Percentiles rank a stretch among this genome's conserved stretches.
phyloP scores from a whole-genome alignment of 192 early-diverging fungal genomes.

The Mortierella antarctica region DNA sequence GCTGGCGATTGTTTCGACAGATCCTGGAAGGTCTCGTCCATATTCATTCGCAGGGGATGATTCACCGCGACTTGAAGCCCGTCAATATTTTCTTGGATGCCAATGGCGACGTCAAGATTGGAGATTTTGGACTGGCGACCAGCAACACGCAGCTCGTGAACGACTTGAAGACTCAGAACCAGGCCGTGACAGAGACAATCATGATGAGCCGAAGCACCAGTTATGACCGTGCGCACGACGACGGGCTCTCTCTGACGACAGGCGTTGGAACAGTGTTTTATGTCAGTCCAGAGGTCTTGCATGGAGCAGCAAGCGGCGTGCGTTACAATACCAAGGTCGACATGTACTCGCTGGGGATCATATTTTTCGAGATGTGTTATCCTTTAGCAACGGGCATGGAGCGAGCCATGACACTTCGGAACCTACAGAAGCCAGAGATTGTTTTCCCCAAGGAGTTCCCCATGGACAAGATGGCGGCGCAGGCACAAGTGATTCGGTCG shows the following conservation, averaged over 20 bases:
- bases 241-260: constrained; percentile 75
- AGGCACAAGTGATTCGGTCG: constrained; percentile 75
- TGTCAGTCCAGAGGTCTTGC: constrained; percentile 70
- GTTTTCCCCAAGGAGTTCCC: constrained; percentile 80
- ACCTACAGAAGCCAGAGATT: constrained; percentile 74
- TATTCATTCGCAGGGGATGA: constrained; percentile 89
- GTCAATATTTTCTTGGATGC: constrained; percentile 84
- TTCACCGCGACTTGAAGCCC: constrained; percentile 92
- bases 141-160: constrained; percentile 53
- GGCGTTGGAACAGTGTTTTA: constrained; percentile 95
- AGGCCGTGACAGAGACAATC: constrained; percentile 39
- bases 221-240: constrained; percentile 48
- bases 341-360: constrained; percentile 85
- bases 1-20: constrained; percentile 89
- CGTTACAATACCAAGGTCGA: constrained; percentile 86
- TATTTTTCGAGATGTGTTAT: constrained; percentile 85
- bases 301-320: constrained; percentile 52
- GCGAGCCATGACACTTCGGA: constrained; percentile 73
- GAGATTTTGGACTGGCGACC: constrained; percentile 83
- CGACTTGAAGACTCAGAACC: constrained; percentile 40
- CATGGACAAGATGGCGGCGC: constrained; percentile 68
- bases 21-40: constrained; percentile 91
- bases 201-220: constrained; percentile 43
- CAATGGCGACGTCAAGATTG: constrained; percentile 69
- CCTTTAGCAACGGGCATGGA: constrained; percentile 83